Evolutionary conservation across 1,284 basidiomycete species (phyloP), one percentile per base, ranked within the genome.

Genomic region (Singerocomus rubriflavus): DNA sequence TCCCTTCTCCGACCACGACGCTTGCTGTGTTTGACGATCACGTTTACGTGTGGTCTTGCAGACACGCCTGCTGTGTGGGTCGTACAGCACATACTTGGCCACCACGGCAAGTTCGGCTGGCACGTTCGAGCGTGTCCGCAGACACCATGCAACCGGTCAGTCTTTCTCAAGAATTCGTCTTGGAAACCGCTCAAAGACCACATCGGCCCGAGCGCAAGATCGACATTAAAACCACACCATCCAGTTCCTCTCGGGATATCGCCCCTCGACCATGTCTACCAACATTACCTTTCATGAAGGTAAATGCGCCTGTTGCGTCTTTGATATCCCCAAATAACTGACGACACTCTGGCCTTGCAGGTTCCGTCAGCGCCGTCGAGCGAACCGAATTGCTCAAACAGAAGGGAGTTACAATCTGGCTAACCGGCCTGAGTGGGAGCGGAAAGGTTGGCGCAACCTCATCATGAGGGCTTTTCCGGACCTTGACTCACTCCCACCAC

Each of bases 361-460:
- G 92, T 49, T 87, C 90, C 36, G 87, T 95, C 34, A 76, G 74
- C 40, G 65, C 72, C 21, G 62, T 75, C 36, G 92, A 96, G 73
- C 86, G 93, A 52, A 71, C 75, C 17, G 62, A 76, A 31, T 70
- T 91, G 17, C 75, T 94, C 27, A 73, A 79, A 16, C 94, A 98
- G 67, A 85, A 80, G 59, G 94, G 94, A 25, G 80, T 87, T 6
- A 98, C 94, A 0, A 81, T 98, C 64, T 98, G 94, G 94, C 74
- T 98, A 53, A 98, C 95, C n/a, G 94, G 94, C 25, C 80, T 96
- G 30, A 92, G 88, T 61, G 93, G 91, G 26, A 88, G 85, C 63
- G 93, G 93, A 50, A 95, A 95, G 81, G 91, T 90, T 38, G 48
- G 74, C 34, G 27, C 14, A 25, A 11, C n/a, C 7, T 36, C 14